Base-by-base conservation (phyloP, 352 stramenopile species). In the Lagenidium giganteum region DNA sequence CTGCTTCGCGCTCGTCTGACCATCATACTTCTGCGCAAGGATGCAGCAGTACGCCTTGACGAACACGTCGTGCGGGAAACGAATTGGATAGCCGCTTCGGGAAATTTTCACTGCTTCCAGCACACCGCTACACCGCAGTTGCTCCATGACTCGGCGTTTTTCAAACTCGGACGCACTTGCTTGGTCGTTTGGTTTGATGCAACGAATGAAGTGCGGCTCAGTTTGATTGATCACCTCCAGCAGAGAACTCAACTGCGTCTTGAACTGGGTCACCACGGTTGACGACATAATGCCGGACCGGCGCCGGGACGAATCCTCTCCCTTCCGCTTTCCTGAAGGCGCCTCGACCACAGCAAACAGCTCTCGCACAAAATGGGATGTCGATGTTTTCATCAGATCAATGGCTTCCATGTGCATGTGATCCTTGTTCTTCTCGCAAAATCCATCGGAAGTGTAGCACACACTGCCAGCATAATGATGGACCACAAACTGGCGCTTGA, bases 171-270 rank as follows among this genome's bases (percentile, higher is more conserved):
- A 66, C 5, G 72, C 59, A 25, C 77, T 87, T 3, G 62, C 67
- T 21, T 64, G 50, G 31, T 93, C 83, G 30, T 96, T 96, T 1
- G 83, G 83, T 49, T 96, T 96, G 26, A 96, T 89, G 45, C 85
- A 96, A 7, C 85, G 84, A 56, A 96, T 84, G 54, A 95, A 96
- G 49, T 96, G 85, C 9, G 96, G 94, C 34, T 97, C 78, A 0
- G 94, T 98, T 8, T 75, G 81, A 54, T 98, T 95, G 13, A 99
- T 67, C 16, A 97, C 92, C 2, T 93, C 81, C 9, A 99, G 70
- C 36, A 99, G 77, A 11, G 83, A 74, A 21, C 59, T 83, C 2
- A 99, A 66, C 46, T 99, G 95, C 18, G 59, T 87, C 40, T 94
- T 93, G 69, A 99, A 98, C 59, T 98, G 83, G n/a, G 76, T 57